phyloP scores from a whole-genome alignment of 352 stramenopile species.

The Globisporangium echinulatum region DNA sequence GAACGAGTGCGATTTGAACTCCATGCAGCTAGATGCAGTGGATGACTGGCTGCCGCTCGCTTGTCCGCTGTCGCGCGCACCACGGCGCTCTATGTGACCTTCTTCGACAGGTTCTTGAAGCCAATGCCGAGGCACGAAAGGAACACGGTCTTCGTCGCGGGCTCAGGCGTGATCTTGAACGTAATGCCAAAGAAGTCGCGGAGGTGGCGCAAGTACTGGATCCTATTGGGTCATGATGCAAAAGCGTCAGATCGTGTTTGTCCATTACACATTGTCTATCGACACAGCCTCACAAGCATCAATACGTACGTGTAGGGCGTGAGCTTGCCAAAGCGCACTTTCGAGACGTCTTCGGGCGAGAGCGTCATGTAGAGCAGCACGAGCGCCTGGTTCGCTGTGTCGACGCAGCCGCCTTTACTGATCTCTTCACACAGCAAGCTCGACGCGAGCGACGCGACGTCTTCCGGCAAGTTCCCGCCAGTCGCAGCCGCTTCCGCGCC shows the following conservation, averaged over 20 bases:
- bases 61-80: too few relatives aligned
- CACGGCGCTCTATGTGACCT: constrained; percentile 81
- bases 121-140: constrained; percentile 92
- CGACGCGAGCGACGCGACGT: constrained; percentile 91
- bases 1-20: too few relatives aligned
- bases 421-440: constrained; percentile 97
- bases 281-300: neutral
- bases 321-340: constrained; percentile 87
- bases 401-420: constrained; percentile 87
- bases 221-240: constrained; percentile 31
- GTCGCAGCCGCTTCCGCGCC: constrained; percentile 88
- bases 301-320: constrained; percentile 69
- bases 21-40: too few relatives aligned
- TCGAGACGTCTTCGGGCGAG: constrained; percentile 96
- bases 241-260: neutral
- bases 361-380: constrained; percentile 97
- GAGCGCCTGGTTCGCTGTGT: constrained; percentile 94
- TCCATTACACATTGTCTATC: too few relatives aligned
- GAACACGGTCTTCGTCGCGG: constrained; percentile 87
- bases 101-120: constrained; percentile 95
- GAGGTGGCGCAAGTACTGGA: constrained; percentile 86
- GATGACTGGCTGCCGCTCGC: too few relatives aligned
- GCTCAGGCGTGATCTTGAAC: constrained; percentile 91
- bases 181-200: constrained; percentile 91
- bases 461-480: constrained; percentile 91